A percentile compares a stretch with the other conserved stretches of the same genome.
These are phyloP conservation scores for Stemphylium lycopersici DNA, from an alignment of 2,329 filamentous ascomycete genomes.

Conservation along the genomic window DNA sequence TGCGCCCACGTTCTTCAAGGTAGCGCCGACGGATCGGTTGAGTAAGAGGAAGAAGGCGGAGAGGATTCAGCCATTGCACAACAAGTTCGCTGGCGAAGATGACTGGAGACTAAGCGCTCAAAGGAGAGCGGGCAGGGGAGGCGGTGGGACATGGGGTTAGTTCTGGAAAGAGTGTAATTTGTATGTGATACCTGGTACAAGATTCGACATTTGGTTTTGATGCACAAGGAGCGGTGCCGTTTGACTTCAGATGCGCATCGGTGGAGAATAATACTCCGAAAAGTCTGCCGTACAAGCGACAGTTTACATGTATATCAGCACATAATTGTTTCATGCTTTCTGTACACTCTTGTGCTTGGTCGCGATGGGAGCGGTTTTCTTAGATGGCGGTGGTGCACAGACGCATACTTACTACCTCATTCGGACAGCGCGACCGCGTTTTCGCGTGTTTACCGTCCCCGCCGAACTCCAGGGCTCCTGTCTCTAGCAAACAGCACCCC, in stretches of 20 bases:
- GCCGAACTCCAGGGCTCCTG: conserved; percentile 10
- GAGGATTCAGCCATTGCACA: conserved; percentile 92
- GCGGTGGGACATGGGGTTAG: conserved; percentile 92
- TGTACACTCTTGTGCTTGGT: neutral
- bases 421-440: conserved; percentile 29
- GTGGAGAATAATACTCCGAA: too few relatives aligned
- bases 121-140: conserved; percentile 80
- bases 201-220: neutral
- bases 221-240: too few relatives aligned
- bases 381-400: conserved; percentile 10
- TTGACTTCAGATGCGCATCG: too few relatives aligned
- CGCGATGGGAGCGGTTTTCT: neutral
- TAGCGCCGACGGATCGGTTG: conserved; percentile 82
- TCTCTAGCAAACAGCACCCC: conserved; percentile 8
- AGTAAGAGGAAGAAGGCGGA: conserved; percentile 94
- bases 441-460: conserved; percentile 30
- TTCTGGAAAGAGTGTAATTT: neutral
- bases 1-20: conserved; percentile 99
- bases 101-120: conserved; percentile 95
- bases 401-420: conserved; percentile 24
- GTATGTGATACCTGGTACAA: conserved; percentile 2
- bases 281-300: too few relatives aligned
- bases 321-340: neutral
- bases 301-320: too few relatives aligned
- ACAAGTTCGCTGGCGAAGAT: conserved; percentile 88